Base-by-base conservation (phyloP, 768 basidiomycete genomes). In the Amanita subjunquillea region DNA sequence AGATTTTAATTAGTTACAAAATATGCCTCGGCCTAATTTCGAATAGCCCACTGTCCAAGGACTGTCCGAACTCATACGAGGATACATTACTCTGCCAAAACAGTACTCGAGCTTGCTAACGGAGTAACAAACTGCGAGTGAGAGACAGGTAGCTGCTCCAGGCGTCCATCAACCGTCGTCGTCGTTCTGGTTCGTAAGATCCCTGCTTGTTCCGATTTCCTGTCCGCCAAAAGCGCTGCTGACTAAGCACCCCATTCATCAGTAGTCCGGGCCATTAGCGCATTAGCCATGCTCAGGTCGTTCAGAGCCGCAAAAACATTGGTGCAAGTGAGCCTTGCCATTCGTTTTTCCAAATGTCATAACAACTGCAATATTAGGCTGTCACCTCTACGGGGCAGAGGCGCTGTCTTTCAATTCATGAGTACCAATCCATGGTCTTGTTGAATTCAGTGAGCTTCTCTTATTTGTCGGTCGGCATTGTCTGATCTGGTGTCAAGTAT, bases 331-430 rank as follows among this genome's bases (percentile, higher is more conserved):
- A 59, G 72, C 69, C 9, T 47, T 32, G 17, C 43, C 7, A 47
- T 34, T 45, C 54, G 27, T 5, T 44, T 4, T 25, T 17, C 34
- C 29, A 17, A 45, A 37, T 27, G 45, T 55, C 25, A 53, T 53
- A 61, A 54, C 43, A 27, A 20, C 41, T 50, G 39, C 50, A 27
- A 55, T 32, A 10, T 29, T 61, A 88, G 86, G 70, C 73, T 66
- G 42, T 46, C 20, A 78, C 74, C 60, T 83, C 80, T 79, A 80
- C 81, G 62, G 79, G 83, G 65, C 92, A 94, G 79, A 88, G 77
- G 72, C 89, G 93, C 58, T 87, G 83, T 67, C 82, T 97, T 62
- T 95, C 92, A 23, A 93, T 99, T 62, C 96, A 99, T 71, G 96
- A 99, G 72, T 91, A 96, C 73, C 94, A 98, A 69, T 95, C 93